These are phyloP conservation scores for Lactarius hengduanensis DNA, from an alignment of 768 basidiomycete species.

Conservation along the genomic window DNA sequence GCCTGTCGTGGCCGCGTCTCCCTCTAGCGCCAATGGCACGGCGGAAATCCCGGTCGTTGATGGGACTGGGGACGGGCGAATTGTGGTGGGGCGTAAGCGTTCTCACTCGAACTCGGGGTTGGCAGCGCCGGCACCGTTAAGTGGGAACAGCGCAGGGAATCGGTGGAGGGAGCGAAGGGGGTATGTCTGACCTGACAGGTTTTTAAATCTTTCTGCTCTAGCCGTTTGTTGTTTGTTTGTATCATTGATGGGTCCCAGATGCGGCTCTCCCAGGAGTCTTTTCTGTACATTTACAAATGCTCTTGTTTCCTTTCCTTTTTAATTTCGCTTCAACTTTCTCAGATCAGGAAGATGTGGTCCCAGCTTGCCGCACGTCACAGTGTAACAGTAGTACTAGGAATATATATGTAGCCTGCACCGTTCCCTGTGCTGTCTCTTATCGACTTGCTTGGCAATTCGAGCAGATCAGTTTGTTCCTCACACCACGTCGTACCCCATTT, in stretches of 20 bases:
- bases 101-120: conserved; percentile 11
- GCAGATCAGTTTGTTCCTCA: not conserved
- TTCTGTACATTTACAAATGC: no score
- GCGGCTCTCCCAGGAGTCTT: no score
- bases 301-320: no score
- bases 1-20: not conserved
- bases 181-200: not conserved
- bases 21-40: not conserved
- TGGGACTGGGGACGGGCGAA: not conserved
- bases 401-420: not conserved
- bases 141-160: not conserved
- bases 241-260: not conserved
- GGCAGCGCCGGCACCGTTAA: not conserved
- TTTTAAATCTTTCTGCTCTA: not conserved
- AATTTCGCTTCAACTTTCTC: no score
- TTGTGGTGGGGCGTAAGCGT: conserved; percentile 22
- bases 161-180: conserved; percentile 16
- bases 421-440: not conserved
- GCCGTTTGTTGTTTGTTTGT: conserved; percentile 4
- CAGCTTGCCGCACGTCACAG: not conserved
- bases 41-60: not conserved
- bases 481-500: not conserved
- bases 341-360: no score
- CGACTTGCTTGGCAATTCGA: not conserved
- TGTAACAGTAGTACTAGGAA: not conserved